phyloP scores from a whole-genome alignment of 1,284 basidiomycete species.

The Kwoniella shivajii region DNA sequence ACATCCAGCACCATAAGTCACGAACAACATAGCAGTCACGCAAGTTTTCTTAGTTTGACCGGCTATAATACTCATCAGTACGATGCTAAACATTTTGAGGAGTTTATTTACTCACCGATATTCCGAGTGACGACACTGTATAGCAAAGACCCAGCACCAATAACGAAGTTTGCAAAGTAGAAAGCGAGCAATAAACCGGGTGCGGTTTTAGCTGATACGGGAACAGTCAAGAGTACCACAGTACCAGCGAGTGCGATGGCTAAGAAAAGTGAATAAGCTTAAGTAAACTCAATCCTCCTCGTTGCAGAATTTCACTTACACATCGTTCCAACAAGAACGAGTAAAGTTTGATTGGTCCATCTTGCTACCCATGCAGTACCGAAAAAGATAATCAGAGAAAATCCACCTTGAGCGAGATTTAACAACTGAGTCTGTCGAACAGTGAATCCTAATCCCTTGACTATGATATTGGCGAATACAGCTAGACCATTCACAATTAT shows the following conservation, averaged over 20 bases:
- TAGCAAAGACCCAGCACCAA: conserved; percentile 25
- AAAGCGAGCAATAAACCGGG: conserved; percentile 31
- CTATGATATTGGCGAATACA: conserved; percentile 36
- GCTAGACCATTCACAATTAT: conserved; percentile 33
- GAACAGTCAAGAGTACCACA: conserved; percentile 22
- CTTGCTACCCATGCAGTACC: conserved; percentile 28
- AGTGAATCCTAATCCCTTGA: conserved; percentile 30
- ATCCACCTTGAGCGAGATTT: conserved; percentile 34
- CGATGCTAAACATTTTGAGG: background rate
- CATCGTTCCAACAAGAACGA: conserved; percentile 28
- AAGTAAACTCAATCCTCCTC: background rate
- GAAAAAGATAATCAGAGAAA: conserved; percentile 30
- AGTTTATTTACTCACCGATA: conserved; percentile 16
- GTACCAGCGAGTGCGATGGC: conserved; percentile 27
- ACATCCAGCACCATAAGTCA: conserved; percentile 29
- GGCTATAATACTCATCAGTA: conserved; percentile 2
- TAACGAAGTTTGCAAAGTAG: conserved; percentile 30
- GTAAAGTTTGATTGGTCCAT: conserved; percentile 20
- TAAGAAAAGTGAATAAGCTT: background rate
- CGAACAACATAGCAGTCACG: conserved; percentile 30
- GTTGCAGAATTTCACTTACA: background rate
- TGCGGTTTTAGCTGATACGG: conserved; percentile 25
- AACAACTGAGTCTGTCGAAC: conserved; percentile 25
- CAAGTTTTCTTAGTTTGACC: conserved; percentile 33
- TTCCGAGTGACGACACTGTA: conserved; percentile 35